Evolutionary conservation across 75 land plant genomes (phyloP), one percentile per base, ranked within the genome.

Genomic region (Cunninghamia lanceolata): DNA sequence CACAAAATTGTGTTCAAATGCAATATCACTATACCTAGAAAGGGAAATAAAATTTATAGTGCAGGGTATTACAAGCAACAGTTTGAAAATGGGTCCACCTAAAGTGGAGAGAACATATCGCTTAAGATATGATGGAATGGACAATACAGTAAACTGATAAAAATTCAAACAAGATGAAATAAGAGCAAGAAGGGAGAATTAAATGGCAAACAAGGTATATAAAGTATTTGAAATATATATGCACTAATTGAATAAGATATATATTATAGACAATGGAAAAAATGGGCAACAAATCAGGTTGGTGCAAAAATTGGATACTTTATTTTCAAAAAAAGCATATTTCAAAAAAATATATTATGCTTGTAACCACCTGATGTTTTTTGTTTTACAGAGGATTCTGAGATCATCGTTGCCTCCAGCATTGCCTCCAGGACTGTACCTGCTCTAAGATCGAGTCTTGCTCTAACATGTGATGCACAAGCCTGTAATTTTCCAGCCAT

Each of bases 401-500:
- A 73, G 47, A 56, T 86, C 81, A 90, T 78, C 15, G 92, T 91
- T 79, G 92, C 90, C 77, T 95, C 89, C 42, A 95, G 76, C 88
- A 96, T 92, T 77, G 93, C 93, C 56, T 85, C 89, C 54, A 94
- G 86, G 11, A 94, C 89, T 83, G 85, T 90, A 2, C 85, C 94
- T 84, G 94, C 91, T 43, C 92, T 91, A 84, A 89, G 85, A 88
- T 93, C 93, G 17, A 93, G 34, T 46, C 90, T 89, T 85, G 88
- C 50, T 84, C 89, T 91, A 77, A 92, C 94, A 84, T 87, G 52
- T 4, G 46, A 88, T 36, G 93, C 89, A 88, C 95, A 94, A 36
- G 90, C 95, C 97, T 95, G 87, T 32, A 86, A 73, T 25, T 53
- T 86, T 40, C 38, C 53, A 28, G 21, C 40, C 86, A 36, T 34